phyloP scores from a whole-genome alignment of 192 early-diverging fungal species.

The Podila verticillata region DNA sequence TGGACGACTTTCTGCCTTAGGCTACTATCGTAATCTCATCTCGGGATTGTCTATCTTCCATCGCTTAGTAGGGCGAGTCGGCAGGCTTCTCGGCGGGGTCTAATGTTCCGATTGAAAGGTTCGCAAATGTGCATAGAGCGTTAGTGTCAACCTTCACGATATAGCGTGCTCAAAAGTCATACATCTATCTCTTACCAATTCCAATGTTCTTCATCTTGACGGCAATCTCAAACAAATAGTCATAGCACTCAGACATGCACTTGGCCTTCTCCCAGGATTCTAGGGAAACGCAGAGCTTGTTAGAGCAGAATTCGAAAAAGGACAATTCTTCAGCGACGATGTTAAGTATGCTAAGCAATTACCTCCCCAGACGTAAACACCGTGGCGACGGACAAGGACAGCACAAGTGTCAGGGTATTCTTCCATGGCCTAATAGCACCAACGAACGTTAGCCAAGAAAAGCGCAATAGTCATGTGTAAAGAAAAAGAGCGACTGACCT shows the following conservation, averaged over 20 bases:
- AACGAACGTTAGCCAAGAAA: constrained; percentile 6
- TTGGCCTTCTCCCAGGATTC: constrained; percentile 98
- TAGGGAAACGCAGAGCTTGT: constrained; percentile 13
- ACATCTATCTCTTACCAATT: constrained; percentile 63
- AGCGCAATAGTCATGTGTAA: not conserved
- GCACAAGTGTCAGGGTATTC: constrained; percentile 91
- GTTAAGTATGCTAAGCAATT: constrained; percentile 5
- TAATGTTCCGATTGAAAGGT: not conserved
- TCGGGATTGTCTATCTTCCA: not conserved
- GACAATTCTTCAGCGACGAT: too few relatives aligned
- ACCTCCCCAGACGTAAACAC: constrained; percentile 98
- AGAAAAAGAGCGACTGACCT: constrained; percentile 48
- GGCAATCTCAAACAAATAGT: constrained; percentile 97
- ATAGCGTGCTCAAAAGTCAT: not conserved
- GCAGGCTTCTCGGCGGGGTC: constrained; percentile 14
- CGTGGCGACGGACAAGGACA: constrained; percentile 93
- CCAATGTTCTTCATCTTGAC: constrained; percentile 91
- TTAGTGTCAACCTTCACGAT: not conserved
- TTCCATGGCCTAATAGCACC: constrained; percentile 74
- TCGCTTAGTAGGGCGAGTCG: constrained; percentile 2
- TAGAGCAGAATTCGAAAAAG: not conserved
- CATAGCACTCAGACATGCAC: constrained; percentile 98
- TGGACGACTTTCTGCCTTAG: not conserved
- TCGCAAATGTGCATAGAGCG: not conserved
- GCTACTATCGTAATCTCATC: not conserved